Conservation (phyloP, 1,139 yeast species). For the Eremothecium coryli region DNA sequence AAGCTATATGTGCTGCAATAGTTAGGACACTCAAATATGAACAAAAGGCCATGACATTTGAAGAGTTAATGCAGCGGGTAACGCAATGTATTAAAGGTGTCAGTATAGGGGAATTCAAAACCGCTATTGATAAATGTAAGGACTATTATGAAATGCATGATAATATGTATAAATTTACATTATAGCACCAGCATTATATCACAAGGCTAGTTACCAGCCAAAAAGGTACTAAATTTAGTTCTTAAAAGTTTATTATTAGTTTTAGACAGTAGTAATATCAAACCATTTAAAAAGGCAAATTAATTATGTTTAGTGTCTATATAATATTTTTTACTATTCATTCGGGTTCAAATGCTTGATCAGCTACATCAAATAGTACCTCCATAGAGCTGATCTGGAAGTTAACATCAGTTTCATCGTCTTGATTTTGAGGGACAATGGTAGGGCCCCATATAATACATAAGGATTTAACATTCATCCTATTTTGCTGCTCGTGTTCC, state of each 20-base stretch:
- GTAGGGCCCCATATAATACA: conserved; percentile 96
- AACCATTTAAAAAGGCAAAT: too few species aligned
- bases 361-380: conserved; percentile 74
- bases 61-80: conserved; percentile 12
- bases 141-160: conserved; percentile 9
- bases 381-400: conserved; percentile 77
- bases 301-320: too few species aligned
- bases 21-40: conserved; percentile 20
- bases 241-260: too few species aligned
- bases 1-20: conserved; percentile 23
- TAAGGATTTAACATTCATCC: conserved; percentile 73
- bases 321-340: too few species aligned
- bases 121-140: conserved; percentile 16
- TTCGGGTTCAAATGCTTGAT: conserved; percentile 75
- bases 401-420: conserved; percentile 68
- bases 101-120: conserved; percentile 28
- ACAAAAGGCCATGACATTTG: conserved; percentile 10
- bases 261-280: too few species aligned
- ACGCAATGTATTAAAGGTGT: conserved; percentile 16
- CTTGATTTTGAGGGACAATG: conserved; percentile 50
- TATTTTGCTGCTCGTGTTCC: conserved; percentile 50
- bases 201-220: too few species aligned
- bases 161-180: conserved; percentile 7
- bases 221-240: too few species aligned
- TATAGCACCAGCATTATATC: too few species aligned